These are phyloP conservation scores for Digitaria exilis DNA, from an alignment of 202 grass and related monocot species.

Conservation along the genomic window DNA sequence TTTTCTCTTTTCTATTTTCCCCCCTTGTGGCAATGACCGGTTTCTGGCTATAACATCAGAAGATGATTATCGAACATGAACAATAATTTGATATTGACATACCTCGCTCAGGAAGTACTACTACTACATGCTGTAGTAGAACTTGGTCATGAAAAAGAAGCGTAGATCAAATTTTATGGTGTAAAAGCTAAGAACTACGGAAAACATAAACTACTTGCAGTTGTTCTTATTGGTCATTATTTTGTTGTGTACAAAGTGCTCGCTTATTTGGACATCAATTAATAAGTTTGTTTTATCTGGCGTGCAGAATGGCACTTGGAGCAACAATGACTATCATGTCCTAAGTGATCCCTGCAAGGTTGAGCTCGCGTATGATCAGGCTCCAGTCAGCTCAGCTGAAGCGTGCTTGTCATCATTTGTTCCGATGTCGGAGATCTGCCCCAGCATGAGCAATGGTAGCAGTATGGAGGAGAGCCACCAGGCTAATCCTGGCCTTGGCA, in stretches of 20 bases:
- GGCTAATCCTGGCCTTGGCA: slow-evolving; percentile 11
- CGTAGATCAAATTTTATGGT: neutral
- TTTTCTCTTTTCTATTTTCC: neutral
- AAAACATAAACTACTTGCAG: neutral
- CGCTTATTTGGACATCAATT: slow-evolving; percentile 8
- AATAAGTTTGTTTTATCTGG: neutral
- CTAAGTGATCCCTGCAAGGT: slow-evolving; percentile 36
- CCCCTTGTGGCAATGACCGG: no score
- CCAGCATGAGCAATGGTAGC: slow-evolving; percentile 44
- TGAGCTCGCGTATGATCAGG: slow-evolving; percentile 50
- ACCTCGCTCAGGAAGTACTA: neutral
- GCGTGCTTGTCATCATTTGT: slow-evolving; percentile 63
- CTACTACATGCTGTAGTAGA: neutral
- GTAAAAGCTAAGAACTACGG: neutral
- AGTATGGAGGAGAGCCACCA: slow-evolving; percentile 36
- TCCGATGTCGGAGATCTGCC: slow-evolving; percentile 64
- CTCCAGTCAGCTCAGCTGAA: slow-evolving; percentile 54
- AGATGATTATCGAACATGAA: neutral
- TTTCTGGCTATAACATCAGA: neutral
- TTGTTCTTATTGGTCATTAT: neutral
- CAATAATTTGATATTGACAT: neutral
- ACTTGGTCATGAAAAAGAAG: neutral
- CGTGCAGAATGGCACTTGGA: slow-evolving; percentile 58
- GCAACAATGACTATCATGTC: slow-evolving; percentile 29
- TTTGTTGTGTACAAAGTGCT: neutral